A percentile compares a stretch with the other conserved stretches of the same genome.
Conservation (phyloP, 2,329 filamentous ascomycete species). For the Knoxdaviesia proteae region DNA sequence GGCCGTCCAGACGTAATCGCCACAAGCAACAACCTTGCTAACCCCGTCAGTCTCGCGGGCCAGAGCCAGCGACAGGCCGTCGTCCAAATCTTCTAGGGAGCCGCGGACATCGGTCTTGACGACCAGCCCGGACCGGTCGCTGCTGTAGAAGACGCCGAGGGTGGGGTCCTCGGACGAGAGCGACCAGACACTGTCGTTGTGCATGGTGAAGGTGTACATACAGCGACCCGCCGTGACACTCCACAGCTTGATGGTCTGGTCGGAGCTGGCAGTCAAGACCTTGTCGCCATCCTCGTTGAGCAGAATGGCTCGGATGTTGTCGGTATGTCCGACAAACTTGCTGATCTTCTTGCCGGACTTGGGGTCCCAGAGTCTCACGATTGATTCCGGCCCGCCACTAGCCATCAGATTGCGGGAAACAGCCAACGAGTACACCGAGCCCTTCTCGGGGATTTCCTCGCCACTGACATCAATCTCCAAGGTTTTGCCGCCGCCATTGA, state of each 20-base stretch:
- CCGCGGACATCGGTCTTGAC: constrained; percentile 83
- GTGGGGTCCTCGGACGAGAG: constrained; percentile 74
- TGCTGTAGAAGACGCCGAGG: constrained; percentile 82
- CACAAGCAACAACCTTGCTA: constrained; percentile 43
- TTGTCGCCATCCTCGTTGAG: constrained; percentile 77
- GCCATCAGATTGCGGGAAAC: constrained; percentile 66
- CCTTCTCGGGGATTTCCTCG: constrained; percentile 72
- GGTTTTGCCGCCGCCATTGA: constrained; percentile 68
- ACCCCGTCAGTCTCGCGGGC: constrained; percentile 81
- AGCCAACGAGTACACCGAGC: constrained; percentile 80
- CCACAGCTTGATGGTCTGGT: constrained; percentile 97
- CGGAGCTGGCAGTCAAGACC: constrained; percentile 83
- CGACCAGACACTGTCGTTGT: constrained; percentile 95
- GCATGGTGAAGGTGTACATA: constrained; percentile 97
- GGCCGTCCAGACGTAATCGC: constrained; percentile 72
- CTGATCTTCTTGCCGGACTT: constrained; percentile 76
- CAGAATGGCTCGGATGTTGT: constrained; percentile 79
- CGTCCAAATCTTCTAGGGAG: constrained; percentile 47
- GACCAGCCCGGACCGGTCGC: constrained; percentile 79
- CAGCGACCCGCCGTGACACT: constrained; percentile 85
- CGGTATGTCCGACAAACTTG: constrained; percentile 91
- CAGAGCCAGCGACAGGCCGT: constrained; percentile 75
- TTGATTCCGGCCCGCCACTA: constrained; percentile 83
- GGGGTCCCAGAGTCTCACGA: constrained; percentile 80
- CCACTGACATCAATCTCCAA: constrained; percentile 71